Percentiles rank a stretch among this genome's conserved stretches.
Evolutionary conservation across 75 land plant species (phyloP).

Genomic region (Pinus taeda): DNA sequence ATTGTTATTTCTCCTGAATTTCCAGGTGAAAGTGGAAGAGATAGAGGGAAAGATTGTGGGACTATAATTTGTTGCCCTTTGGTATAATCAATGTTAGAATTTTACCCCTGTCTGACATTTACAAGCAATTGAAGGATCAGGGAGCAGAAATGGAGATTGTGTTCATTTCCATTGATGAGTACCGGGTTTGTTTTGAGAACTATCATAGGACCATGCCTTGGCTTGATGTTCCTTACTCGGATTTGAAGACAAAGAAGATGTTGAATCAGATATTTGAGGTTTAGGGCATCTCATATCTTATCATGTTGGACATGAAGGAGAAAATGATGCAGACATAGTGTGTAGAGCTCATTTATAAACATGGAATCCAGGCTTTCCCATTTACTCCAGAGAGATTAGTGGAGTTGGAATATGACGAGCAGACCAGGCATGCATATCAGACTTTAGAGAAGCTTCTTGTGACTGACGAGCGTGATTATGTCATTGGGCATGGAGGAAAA

Average conservation of each 20-base stretch:
- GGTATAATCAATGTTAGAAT: constrained; percentile 44
- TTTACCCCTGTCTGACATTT: constrained; percentile 36
- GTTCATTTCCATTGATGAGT: constrained; percentile 53
- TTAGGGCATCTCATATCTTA: constrained; percentile 51
- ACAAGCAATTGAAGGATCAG: constrained; percentile 26
- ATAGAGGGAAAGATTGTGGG: constrained; percentile 45
- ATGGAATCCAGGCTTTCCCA: constrained; percentile 48
- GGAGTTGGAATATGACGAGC: constrained; percentile 43
- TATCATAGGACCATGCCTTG: constrained; percentile 59
- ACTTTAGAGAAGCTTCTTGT: constrained; percentile 44
- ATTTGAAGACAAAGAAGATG: constrained; percentile 35
- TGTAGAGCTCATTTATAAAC: constrained; percentile 31
- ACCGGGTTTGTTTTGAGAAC: constrained; percentile 26
- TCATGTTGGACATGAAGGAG: constrained; percentile 38
- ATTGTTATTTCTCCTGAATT: neutral
- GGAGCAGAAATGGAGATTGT: constrained; percentile 42
- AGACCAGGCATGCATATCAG: constrained; percentile 33
- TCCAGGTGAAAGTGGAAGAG: constrained; percentile 28
- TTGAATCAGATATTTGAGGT: constrained; percentile 38
- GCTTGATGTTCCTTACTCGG: constrained; percentile 58
- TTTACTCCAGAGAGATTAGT: constrained; percentile 45
- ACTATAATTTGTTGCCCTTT: constrained; percentile 59
- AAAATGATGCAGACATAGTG: constrained; percentile 26
- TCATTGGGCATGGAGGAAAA: constrained; percentile 19
- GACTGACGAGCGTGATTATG: constrained; percentile 34